phyloP scores from a whole-genome alignment of 352 stramenopile genomes.

The Pythium utonaiense region DNA sequence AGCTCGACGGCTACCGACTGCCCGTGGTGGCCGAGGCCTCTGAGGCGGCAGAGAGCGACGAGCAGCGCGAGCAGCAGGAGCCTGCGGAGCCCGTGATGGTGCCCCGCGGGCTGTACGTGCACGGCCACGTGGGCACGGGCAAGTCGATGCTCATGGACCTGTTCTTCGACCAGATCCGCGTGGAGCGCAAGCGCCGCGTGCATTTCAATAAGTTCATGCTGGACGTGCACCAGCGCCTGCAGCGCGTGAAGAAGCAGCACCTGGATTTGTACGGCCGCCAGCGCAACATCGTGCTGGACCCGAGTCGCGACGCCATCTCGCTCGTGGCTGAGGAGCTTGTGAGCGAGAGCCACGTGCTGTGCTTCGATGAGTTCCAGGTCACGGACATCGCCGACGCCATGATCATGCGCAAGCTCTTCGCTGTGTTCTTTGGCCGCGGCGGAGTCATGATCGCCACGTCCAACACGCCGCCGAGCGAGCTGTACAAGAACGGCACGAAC shows the following conservation, averaged over 20 bases:
- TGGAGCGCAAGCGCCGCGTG: constrained; percentile 84
- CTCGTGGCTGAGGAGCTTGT: constrained; percentile 86
- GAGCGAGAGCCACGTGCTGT: constrained; percentile 88
- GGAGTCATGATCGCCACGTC: constrained; percentile 95
- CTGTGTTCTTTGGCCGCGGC: constrained; percentile 83
- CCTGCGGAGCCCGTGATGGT: constrained; percentile 34
- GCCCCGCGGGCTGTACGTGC: constrained; percentile 91
- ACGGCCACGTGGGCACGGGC: constrained; percentile 93
- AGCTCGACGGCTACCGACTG: constrained; percentile 48
- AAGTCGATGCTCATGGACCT: constrained; percentile 98
- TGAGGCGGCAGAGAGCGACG: not conserved
- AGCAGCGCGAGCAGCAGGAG: not conserved
- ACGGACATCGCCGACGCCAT: constrained; percentile 96
- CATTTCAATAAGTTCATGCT: constrained; percentile 99
- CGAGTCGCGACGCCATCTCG: constrained; percentile 63
- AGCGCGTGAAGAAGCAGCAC: constrained; percentile 87
- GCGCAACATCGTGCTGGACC: constrained; percentile 82
- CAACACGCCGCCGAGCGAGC: constrained; percentile 82
- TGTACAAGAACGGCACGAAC: constrained; percentile 96
- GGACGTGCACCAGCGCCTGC: constrained; percentile 92
- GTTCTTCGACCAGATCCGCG: constrained; percentile 76
- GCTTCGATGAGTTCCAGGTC: constrained; percentile 98
- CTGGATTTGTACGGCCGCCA: constrained; percentile 72
- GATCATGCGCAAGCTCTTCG: constrained; percentile 95
- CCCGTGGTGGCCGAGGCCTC: constrained; percentile 19